phyloP scores from a whole-genome alignment of 768 basidiomycete species.

The Podaxis mareebaensis region DNA sequence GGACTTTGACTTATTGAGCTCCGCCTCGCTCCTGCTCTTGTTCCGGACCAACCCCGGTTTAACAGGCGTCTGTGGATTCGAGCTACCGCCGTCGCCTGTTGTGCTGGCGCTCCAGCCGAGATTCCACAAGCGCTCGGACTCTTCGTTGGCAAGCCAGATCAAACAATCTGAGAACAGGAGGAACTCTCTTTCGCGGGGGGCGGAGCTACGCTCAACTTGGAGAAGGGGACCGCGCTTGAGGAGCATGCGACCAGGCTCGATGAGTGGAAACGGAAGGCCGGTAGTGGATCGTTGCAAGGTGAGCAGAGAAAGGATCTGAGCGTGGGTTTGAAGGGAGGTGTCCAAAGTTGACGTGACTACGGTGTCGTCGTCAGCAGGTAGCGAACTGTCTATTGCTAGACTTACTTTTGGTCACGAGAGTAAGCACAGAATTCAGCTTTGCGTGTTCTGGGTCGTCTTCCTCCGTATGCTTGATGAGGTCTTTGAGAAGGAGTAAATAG shows the following conservation, averaged over 20 bases:
- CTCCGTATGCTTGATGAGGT: slow-evolving; percentile 70
- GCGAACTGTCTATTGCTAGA: slow-evolving; percentile 18
- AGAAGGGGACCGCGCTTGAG: slow-evolving; percentile 66
- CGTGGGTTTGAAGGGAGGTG: slow-evolving; percentile 75
- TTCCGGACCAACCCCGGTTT: slow-evolving; percentile 36
- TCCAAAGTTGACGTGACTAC: slow-evolving; percentile 79
- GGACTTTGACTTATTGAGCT: slow-evolving; percentile 22
- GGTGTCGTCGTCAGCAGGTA: not conserved
- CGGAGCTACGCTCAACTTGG: slow-evolving; percentile 53
- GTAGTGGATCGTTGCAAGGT: slow-evolving; percentile 78
- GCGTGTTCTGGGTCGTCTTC: slow-evolving; percentile 67
- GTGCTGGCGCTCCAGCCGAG: slow-evolving; percentile 35
- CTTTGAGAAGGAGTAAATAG: slow-evolving; percentile 81
- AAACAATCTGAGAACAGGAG: slow-evolving; percentile 83
- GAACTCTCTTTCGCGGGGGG: slow-evolving; percentile 64
- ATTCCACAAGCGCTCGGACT: slow-evolving; percentile 24
- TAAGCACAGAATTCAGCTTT: slow-evolving; percentile 58
- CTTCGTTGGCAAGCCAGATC: slow-evolving; percentile 69
- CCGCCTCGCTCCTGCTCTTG: slow-evolving; percentile 64
- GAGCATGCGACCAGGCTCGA: slow-evolving; percentile 79
- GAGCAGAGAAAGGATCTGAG: slow-evolving; percentile 72
- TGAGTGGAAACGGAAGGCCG: slow-evolving; percentile 75
- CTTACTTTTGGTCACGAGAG: slow-evolving; percentile 75
- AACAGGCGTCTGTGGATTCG: slow-evolving; percentile 19
- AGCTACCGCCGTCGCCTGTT: slow-evolving; percentile 24